Percentiles rank a stretch among this genome's conserved stretches.
These are phyloP conservation scores for Populus hybrid DNA, from an alignment of 441 rosid genomes.

Conservation along the genomic window DNA sequence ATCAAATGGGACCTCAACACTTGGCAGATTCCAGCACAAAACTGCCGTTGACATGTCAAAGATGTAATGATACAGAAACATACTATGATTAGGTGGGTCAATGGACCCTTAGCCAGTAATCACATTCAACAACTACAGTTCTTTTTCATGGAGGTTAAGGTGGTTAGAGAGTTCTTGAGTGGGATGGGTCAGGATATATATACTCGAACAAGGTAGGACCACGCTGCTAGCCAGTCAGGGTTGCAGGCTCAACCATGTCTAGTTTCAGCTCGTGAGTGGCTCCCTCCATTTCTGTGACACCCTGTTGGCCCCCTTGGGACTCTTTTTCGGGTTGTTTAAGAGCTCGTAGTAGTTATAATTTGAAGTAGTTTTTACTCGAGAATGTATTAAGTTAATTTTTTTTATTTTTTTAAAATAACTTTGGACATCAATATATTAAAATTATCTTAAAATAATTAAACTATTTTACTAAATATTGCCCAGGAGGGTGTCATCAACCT, in stretches of 20 bases:
- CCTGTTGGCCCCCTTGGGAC: not conserved
- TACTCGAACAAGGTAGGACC: not conserved
- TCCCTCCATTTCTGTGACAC: not conserved
- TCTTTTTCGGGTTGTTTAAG: not conserved
- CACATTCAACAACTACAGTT: slow-evolving; percentile 6
- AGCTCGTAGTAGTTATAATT: too few relatives aligned
- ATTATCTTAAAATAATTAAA: too few relatives aligned
- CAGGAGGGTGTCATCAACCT: not conserved
- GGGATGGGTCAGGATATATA: not conserved
- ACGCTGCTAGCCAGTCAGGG: not conserved
- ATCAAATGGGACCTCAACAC: not conserved
- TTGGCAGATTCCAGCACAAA: not conserved
- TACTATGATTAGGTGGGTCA: slow-evolving; percentile 5
- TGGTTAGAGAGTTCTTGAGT: not conserved
- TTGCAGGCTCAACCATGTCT: not conserved
- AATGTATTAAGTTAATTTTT: too few relatives aligned
- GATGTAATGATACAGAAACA: not conserved
- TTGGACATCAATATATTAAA: too few relatives aligned
- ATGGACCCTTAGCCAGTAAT: slow-evolving; percentile 7
- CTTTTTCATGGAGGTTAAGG: not conserved
- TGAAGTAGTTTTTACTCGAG: too few relatives aligned
- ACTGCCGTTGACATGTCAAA: slow-evolving; percentile 2
- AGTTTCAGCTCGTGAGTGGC: not conserved
- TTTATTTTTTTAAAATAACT: not conserved
- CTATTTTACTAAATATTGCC: too few relatives aligned